phyloP scores from a whole-genome alignment of 352 stramenopile species.

The Elongisporangium undulatum region DNA sequence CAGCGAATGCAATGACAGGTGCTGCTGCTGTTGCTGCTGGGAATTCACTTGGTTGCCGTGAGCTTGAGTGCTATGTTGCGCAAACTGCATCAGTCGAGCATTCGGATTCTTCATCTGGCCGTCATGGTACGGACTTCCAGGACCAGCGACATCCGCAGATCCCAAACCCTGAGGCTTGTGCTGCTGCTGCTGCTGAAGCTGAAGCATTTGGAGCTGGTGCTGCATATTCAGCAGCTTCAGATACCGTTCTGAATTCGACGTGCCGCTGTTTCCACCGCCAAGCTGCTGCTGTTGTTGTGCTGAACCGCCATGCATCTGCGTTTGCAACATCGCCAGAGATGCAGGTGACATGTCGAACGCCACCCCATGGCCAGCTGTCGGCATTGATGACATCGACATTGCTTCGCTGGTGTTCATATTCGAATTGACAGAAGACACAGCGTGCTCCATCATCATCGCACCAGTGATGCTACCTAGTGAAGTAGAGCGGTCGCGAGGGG shows the following conservation, averaged over 20 bases:
- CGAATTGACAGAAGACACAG: neutral
- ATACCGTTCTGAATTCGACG: conserved; percentile 70
- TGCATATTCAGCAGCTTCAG: conserved; percentile 85
- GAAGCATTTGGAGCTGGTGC: conserved; percentile 84
- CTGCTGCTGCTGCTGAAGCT: conserved; percentile 73
- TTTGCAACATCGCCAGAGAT: conserved; percentile 26
- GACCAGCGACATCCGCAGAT: conserved; percentile 17
- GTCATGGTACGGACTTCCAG: conserved; percentile 46
- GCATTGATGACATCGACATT: neutral
- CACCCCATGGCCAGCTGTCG: neutral
- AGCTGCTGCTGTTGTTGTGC: conserved; percentile 31
- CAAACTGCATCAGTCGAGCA: conserved; percentile 35
- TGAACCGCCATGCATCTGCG: conserved; percentile 24
- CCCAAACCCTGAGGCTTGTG: conserved; percentile 34
- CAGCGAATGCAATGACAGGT: conserved; percentile 57
- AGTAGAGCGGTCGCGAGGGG: conserved; percentile 28
- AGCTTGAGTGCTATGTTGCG: conserved; percentile 11
- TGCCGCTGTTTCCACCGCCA: conserved; percentile 34
- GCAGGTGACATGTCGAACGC: conserved; percentile 9
- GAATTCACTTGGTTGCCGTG: conserved; percentile 3
- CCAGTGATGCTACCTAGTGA: conserved; percentile 20
- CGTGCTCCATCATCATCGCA: conserved; percentile 18
- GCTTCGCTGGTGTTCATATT: neutral
- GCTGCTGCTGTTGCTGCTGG: conserved; percentile 23
- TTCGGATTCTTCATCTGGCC: conserved; percentile 37